These are phyloP conservation scores for Globisporangium canariense DNA, from an alignment of 352 stramenopile genomes.

Conservation along the genomic window DNA sequence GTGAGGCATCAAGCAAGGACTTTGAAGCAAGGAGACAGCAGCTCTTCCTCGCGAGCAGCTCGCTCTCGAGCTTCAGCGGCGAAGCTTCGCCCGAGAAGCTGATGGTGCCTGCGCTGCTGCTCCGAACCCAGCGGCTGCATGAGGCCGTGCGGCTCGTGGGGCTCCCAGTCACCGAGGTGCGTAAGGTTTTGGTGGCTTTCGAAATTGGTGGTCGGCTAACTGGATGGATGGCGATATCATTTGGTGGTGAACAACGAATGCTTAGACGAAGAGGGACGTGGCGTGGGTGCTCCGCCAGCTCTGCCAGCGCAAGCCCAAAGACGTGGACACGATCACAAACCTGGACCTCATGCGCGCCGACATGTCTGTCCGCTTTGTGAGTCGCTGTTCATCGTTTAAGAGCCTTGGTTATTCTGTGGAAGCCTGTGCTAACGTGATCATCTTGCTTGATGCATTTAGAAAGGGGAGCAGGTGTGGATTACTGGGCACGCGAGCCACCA, in stretches of 20 bases:
- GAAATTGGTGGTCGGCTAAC: not conserved
- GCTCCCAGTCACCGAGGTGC: conserved; percentile 31
- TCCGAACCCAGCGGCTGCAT: conserved; percentile 31
- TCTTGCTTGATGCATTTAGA: conserved; percentile 23
- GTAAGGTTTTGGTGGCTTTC: not conserved
- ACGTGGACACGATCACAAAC: conserved; percentile 65
- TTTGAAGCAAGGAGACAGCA: conserved; percentile 50
- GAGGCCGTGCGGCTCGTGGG: conserved; percentile 35
- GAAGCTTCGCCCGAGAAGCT: not conserved
- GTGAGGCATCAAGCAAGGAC: conserved; percentile 32
- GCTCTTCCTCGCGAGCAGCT: conserved; percentile 32
- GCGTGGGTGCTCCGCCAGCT: conserved; percentile 59
- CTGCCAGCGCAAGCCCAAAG: conserved; percentile 30
- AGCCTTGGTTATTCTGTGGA: not conserved
- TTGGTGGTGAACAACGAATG: not conserved
- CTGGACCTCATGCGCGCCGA: conserved; percentile 82
- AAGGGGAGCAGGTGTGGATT: conserved; percentile 83
- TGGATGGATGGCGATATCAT: not conserved
- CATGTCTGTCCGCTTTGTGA: conserved; percentile 71
- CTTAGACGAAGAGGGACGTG: conserved; percentile 27
- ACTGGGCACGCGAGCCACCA: conserved; percentile 45
- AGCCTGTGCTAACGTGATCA: not conserved
- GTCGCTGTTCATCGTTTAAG: conserved; percentile 14
- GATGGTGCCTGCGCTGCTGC: conserved; percentile 27
- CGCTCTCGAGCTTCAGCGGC: conserved; percentile 5